Evolutionary conservation across 176 grass and related monocot genomes (phyloP), one percentile per base, ranked within the genome.

Genomic region (Musa schizocarpa): DNA sequence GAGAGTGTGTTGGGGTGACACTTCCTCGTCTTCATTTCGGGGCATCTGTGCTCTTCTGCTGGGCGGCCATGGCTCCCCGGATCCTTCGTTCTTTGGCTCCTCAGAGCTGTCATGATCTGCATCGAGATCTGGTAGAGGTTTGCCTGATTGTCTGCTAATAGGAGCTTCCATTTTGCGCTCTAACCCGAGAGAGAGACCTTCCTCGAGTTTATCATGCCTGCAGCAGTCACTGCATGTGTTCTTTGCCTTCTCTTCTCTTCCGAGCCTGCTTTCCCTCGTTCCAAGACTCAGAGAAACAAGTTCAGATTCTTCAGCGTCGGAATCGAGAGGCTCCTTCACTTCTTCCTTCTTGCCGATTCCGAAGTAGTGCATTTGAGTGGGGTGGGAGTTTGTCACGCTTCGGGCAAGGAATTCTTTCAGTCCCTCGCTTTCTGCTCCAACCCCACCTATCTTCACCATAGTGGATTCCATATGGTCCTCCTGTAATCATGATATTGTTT

Each of bases 131-230:
- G 34, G 34, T 43, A 5, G 34, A 43, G 34, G 34, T 43, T 6
- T 43, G 4, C 34, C 34, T 6, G 5, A 6, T 6, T 43, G 34
- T 6, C 34, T 43, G 34, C 34, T 43, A 43, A 5, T 5, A 6
- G 34, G 34, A 43, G 34, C 34, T 6, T 43, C 34, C 34, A 43
- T 43, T 43, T 43, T 43, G 34, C 24, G 24, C 16, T 82, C 12
- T 20, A 82, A 69, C 1, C 80, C 81, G 27, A 86, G 84, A 64
- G 65, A 57, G 53, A 86, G 70, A 22, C 71, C 80, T 54, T 79
- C 59, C 4, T 54, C 73, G 24, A 14, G 9, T 2, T 23, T 8
- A 8, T 48, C 20, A 43, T 6, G 26, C 20, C 51, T 43, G 34
- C 34, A 43, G 34, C 34, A 3, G 34, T 43, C 20, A 11, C 2